Evolutionary conservation across 2,329 filamentous ascomycete species (phyloP).

Genomic region (Epicoccum sorghinum): DNA sequence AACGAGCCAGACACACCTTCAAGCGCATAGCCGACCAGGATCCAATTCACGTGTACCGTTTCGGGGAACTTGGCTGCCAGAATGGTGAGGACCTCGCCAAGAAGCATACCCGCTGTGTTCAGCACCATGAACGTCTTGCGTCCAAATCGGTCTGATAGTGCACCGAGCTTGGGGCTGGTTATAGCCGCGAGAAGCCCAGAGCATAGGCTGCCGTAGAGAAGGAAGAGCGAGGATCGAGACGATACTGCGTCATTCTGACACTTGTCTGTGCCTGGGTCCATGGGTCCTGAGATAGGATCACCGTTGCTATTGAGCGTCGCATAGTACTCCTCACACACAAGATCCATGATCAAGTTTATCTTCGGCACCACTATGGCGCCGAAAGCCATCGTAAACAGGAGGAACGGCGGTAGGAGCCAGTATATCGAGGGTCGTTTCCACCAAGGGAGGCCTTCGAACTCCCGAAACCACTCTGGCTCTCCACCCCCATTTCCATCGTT

Average conservation of each 20-base stretch:
- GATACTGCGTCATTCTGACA: conserved; percentile 83
- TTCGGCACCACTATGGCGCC: conserved; percentile 86
- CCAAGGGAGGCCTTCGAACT: conserved; percentile 52
- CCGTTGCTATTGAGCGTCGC: conserved; percentile 56
- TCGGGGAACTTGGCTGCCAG: conserved; percentile 78
- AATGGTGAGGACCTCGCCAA: conserved; percentile 78
- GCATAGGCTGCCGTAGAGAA: conserved; percentile 74
- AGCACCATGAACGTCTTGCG: conserved; percentile 75
- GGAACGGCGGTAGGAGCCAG: conserved; percentile 83
- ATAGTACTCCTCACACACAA: conserved; percentile 86
- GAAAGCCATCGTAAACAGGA: conserved; percentile 83
- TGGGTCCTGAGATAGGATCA: conserved; percentile 46
- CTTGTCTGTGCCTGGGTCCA: conserved; percentile 59
- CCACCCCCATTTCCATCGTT: conserved; percentile 12
- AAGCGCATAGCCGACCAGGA: conserved; percentile 76
- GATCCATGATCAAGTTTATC: conserved; percentile 80
- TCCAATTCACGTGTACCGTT: conserved; percentile 74
- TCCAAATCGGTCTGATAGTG: conserved; percentile 85
- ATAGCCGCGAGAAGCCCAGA: conserved; percentile 80
- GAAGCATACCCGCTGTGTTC: conserved; percentile 74
- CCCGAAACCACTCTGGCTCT: conserved; percentile 40
- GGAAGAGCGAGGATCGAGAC: conserved; percentile 76
- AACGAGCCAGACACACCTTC: conserved; percentile 91
- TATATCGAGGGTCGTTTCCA: conserved; percentile 65
- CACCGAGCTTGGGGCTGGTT: conserved; percentile 80